Base-by-base conservation (phyloP, 169 alveolate genomes). In the Babesia ovata region DNA sequence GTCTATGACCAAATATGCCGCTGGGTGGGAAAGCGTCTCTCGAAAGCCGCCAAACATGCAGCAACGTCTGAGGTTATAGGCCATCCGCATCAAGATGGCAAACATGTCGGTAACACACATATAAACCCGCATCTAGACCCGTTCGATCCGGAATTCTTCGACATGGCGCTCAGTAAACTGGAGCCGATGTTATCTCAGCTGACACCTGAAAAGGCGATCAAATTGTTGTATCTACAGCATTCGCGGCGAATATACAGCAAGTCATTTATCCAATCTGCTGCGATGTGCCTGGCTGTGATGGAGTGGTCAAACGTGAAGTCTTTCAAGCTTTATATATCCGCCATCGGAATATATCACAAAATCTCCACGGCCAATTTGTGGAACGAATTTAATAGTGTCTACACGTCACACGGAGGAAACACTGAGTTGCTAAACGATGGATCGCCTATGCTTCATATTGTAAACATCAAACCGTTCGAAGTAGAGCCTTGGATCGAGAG, bases 1-100 rank as follows among this genome's bases (percentile, higher is more conserved):
- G 69, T 83, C n/a, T 75, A 83, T 46, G 86, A 73, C 22, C 85
- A 75, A 58, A 75, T 83, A 29, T 72, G 71, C 26, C 65, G 84
- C n/a, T 81, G 76, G 74, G 21, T 74, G 19, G 24, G 54, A 28
- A 81, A 81, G 62, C 57, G 84, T 50, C 21, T 11, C 12, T 28
- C 29, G 7, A 54, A n/a, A 44, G 56, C n/a, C 21, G 2, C 50
- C 50, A 16, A 10, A 16, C 50, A 4, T 45, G 50, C n/a, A 2
- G 19, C 50, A 57, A 57, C 46, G 45, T 0, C 13, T 44, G 11
- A 9, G 22, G 4, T 53, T 7, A 12, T 0, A n/a, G 4, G n/a
- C 2, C 1, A 14, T 44, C 16, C 39, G 26, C 2, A 16, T 14
- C 42, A 8, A 26, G 33, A 2, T 16, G 0, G 42, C 26, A 52